Base-by-base conservation (phyloP, 2,329 filamentous ascomycete species). In the Kalmusia sp. region DNA sequence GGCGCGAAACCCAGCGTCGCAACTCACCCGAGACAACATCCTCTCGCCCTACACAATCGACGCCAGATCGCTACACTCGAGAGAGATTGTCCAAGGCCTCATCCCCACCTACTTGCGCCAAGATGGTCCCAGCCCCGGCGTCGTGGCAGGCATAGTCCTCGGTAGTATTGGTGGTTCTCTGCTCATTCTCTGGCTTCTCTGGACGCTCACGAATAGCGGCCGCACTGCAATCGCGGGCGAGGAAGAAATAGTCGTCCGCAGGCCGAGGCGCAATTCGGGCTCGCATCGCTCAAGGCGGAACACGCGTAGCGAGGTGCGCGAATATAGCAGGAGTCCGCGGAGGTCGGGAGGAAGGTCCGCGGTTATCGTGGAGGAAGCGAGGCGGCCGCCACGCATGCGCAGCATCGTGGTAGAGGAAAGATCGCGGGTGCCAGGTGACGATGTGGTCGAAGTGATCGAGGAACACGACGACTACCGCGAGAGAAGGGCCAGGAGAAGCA, bases 61-160 rank as follows among this genome's bases (percentile, higher is more conserved):
- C 31, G 40, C 44, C 25, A 54, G 51, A 19, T 38, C 52, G 8
- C 43, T 66, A 14, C 60, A 56, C 38, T 60, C 62, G 51, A 62
- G 66, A 19, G 60, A 62, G 17, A 52, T 63, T 49, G 38, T 57
- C 11, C 49, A 61, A 19, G 64, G 73, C 52, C 79, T 84, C 55
- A 86, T 89, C 61, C 85, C 86, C 1, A 80, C 83, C 22, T 84
- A 84, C 61, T 89, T 89, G 72, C 77, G 80, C 39, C 77, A 78
- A 47, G 74, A 74, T 22, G 80, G 84, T 5, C 84, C 84, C 0
- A 40, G 77, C 1, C 80, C 85, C 0, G 85, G 83, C 49, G 80
- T 80, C 33, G 80, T 88, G 1, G 84, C 80, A 8, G 86, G 86
- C 49, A 87, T 88, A 52, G 81, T 83, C 5, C 74, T 85, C 22